Base-by-base conservation (phyloP, 2,329 filamentous ascomycete genomes). In the Fusarium tupiense region DNA sequence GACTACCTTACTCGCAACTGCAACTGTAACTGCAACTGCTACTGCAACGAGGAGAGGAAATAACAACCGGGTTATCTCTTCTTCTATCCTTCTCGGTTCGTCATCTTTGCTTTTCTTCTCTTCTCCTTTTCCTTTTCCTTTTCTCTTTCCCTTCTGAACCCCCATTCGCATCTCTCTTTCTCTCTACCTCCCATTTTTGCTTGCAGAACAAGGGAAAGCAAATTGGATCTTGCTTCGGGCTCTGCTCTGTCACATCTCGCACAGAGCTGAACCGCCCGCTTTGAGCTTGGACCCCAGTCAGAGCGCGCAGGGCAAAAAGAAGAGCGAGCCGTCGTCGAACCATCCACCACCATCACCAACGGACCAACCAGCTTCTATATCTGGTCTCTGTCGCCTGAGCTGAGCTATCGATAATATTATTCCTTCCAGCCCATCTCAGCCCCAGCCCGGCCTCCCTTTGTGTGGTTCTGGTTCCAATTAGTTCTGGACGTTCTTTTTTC, bases 251-350 rank as follows among this genome's bases (percentile, higher is more conserved):
- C 71, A 74, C 61, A 73, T 74, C 66, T 73, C 54, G 67, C 60
- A 71, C 71, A 67, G 31, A 73, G 71, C 71, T 73, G 71, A 74
- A 64, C 71, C 67, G 59, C 59, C 71, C 62, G 67, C 71, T 71
- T 73, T 73, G 62, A 73, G 71, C 71, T 73, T 71, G 70, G 71
- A 67, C 70, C 70, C 61, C 44, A 72, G 60, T 58, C 50, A 72
- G 57, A 69, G 70, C 70, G 70, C 70, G 68, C 50, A 66, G 49
- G 43, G 56, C 54, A 71, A 62, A 49, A 67, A 47, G 71, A 63
- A 46, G 24, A 26, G 24, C 43, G 61, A 71, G 37, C 61, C 60
- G 60, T 68, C 56, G 69, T 69, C 68, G 63, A 73, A 71, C 71
- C 65, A 73, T 47, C 64, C 57, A 72, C 59, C 56, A 58, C 56